Base-by-base conservation (phyloP, 106 monocot species). In the Dendrobium catenatum region DNA sequence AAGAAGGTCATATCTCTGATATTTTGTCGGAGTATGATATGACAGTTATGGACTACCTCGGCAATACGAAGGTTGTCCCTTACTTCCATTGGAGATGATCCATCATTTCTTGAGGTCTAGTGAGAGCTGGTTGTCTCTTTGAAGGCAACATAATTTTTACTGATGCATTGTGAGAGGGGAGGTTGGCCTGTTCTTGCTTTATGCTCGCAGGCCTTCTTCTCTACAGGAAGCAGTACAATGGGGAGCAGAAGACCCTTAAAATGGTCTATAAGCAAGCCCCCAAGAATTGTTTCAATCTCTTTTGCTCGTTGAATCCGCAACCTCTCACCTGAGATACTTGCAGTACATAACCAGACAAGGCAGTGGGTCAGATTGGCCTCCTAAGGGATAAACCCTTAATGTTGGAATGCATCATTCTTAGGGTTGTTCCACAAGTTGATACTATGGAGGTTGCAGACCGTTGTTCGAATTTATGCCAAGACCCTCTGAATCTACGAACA, bases 111-210 rank as follows among this genome's bases (percentile, higher is more conserved):
- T 98, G 70, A 88, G 81, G 79, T 94, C 98, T 6, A 91, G 95
- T 70, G 95, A 95, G 85, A 98, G 88, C 76, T 98, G 93, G 98
- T 80, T 98, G 17, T 91, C 98, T 24, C 9, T 91, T 70, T 95
- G 92, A 79, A 93, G 94, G 15, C 89, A 95, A 24, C 90, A 91
- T 27, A 98, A 98, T 82, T 95, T 64, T 56, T 98, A 78, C 76
- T 98, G 68, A 92, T 98, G 90, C 98, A 98, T 73, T 98, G 94
- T 29, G 98, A 98, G 48, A 89, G 88, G 82, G 95, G 93, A 67
- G 91, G 98, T 7, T 98, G 98, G 95, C 98, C 98, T 16, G 87
- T 98, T 75, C 89, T 98, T 78, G 91, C 98, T 26, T 98, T 95
- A 95, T 95, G 95, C 87, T 98, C 55, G 93, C 98, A 6, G 98